Conservation (phyloP, 106 monocot genomes). For the Acanthochlamys bracteata region DNA sequence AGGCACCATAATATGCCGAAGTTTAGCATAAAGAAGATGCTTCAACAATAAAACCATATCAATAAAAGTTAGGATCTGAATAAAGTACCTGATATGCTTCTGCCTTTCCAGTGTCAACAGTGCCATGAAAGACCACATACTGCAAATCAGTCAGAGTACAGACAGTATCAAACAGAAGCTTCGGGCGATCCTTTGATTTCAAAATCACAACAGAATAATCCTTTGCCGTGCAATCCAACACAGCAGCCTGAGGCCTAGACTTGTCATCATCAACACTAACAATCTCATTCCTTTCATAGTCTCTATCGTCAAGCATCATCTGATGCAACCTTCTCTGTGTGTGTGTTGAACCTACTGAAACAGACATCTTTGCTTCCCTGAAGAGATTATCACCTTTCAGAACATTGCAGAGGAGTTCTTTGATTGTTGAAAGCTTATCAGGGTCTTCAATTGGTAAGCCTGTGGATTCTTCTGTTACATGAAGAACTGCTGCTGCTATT, state of each 20-base stretch:
- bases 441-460: slow-evolving; percentile 25
- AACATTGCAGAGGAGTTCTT: slow-evolving; percentile 35
- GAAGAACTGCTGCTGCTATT: slow-evolving; percentile 41
- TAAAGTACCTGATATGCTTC: slow-evolving; percentile 41
- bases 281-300: slow-evolving; percentile 14
- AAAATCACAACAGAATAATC: slow-evolving; percentile 44
- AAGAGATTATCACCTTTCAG: slow-evolving; percentile 16
- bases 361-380: slow-evolving; percentile 10
- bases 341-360: slow-evolving; percentile 15
- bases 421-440: slow-evolving; percentile 19
- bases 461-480: slow-evolving; percentile 29
- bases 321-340: slow-evolving; percentile 42
- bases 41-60: neutral
- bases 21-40: neutral
- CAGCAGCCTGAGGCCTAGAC: slow-evolving; percentile 19
- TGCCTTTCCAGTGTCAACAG: slow-evolving; percentile 13
- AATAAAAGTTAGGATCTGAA: neutral
- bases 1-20: no score
- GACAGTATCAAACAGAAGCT: slow-evolving; percentile 62
- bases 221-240: slow-evolving; percentile 43
- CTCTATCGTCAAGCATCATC: slow-evolving; percentile 38
- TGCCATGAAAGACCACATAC: slow-evolving; percentile 67
- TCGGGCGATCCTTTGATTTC: slow-evolving; percentile 51
- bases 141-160: slow-evolving; percentile 55
- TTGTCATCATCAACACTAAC: neutral